Evolutionary conservation across 192 early-diverging fungal genomes (phyloP), one percentile per base, ranked within the genome.

Genomic region (Coemansia furcata): DNA sequence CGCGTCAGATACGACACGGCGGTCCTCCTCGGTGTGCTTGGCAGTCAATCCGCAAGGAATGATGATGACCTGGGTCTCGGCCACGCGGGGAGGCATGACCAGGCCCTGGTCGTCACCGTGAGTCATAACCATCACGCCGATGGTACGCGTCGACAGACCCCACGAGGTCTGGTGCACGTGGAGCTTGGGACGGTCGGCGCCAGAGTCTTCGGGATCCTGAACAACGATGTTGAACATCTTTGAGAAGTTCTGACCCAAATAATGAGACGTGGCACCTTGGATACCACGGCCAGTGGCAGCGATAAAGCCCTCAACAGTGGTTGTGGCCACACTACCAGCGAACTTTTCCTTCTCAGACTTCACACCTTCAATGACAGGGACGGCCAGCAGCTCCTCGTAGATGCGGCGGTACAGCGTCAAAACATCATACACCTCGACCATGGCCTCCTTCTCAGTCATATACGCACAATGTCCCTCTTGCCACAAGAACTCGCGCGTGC

Each of bases 341-440:
- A 99, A 99, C 85, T 95, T 97, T 75, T 99, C 98, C 77, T 98
- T 98, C 78, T 98, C 96, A 23, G 96, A 98, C 86, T 99, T 99
- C 68, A 90, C 78, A 66, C 98, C 98, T 71, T 93, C 92, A 50
- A 99, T 88, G 54, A 99, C 95, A 26, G 98, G 98, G 39, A 99
- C 89, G 58, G 98, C 98, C 57, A 99, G 87, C 40, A 96, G 86
- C 81, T 99, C 97, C 76, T 93, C 94, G 83, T 98, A 99, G 44
- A 98, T 93, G 42, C 95, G 90, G 65, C 92, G 91, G 86, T 99
- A 99, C 60, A 98, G 85, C 32, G 95, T 93, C 67, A 99, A 82
- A 59, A 99, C 95, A 63, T 95, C 86, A 43, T 78, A 81, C 17
- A 97, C 96, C 82, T 99, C 98, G 5, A 43, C 60, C 74, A 89